phyloP scores from a whole-genome alignment of 768 basidiomycete genomes.

The Rossbeevera mucosa region DNA sequence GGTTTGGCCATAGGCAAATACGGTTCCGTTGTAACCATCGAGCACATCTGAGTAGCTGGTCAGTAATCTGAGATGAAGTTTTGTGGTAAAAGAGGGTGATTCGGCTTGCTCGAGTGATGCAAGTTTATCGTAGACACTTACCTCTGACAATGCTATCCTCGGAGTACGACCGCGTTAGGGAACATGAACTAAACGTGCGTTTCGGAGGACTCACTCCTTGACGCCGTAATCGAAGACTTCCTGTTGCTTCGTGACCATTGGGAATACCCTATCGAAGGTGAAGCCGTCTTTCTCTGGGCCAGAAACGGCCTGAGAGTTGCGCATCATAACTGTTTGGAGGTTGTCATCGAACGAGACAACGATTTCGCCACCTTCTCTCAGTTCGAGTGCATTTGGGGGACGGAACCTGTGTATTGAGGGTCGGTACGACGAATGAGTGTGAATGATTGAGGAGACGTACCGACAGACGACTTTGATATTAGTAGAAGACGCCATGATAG shows the following conservation, averaged over 20 bases:
- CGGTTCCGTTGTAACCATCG: constrained; percentile 97
- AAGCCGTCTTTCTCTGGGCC: constrained; percentile 97
- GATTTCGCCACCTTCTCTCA: constrained; percentile 81
- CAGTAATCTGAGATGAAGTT: constrained; percentile 9
- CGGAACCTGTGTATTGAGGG: constrained; percentile 63
- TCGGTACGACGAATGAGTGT: constrained; percentile 5
- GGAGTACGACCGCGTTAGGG: constrained; percentile 16
- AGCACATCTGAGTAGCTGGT: constrained; percentile 71
- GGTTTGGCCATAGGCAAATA: too few relatives aligned
- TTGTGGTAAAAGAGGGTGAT: constrained; percentile 3
- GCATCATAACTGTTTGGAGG: constrained; percentile 78
- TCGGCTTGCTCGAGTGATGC: constrained; percentile 1
- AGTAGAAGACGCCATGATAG: constrained; percentile 66
- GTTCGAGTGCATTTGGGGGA: constrained; percentile 88
- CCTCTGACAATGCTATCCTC: constrained; percentile 80
- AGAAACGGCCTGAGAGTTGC: constrained; percentile 58
- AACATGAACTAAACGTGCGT: constrained; percentile 3
- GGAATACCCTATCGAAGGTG: constrained; percentile 95
- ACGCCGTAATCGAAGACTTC: constrained; percentile 99
- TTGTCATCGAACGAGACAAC: constrained; percentile 88
- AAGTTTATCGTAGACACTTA: constrained; percentile 29
- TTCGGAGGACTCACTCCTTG: constrained; percentile 67
- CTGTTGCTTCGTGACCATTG: constrained; percentile 82
- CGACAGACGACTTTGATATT: constrained; percentile 99
- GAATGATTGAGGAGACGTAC: constrained; percentile 47